phyloP scores from a whole-genome alignment of 1,284 basidiomycete genomes.

The Boletellus deceptivus region DNA sequence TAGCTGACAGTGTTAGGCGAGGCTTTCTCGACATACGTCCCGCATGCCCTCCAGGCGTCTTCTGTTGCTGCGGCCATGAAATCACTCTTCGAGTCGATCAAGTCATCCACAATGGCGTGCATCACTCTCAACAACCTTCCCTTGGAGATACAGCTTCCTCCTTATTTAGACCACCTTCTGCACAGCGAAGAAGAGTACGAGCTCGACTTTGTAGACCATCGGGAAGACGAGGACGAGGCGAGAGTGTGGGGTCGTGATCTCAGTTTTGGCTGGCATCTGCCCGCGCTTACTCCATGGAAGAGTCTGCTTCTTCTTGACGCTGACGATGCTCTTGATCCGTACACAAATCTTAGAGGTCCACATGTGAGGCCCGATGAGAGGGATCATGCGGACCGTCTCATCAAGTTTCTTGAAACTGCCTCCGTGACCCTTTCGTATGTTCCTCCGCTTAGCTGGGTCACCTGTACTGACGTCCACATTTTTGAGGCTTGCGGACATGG shows the following conservation, averaged over 20 bases:
- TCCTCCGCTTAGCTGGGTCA: background rate
- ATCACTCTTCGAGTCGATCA: slow-evolving; percentile 71
- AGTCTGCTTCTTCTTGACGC: slow-evolving; percentile 78
- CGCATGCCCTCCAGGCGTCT: slow-evolving; percentile 60
- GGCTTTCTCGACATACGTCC: slow-evolving; percentile 52
- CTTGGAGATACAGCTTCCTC: slow-evolving; percentile 80
- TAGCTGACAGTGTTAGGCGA: slow-evolving; percentile 43
- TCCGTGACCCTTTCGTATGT: slow-evolving; percentile 65
- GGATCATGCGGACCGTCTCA: slow-evolving; percentile 63
- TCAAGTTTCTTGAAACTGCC: slow-evolving; percentile 66
- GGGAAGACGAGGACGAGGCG: slow-evolving; percentile 54
- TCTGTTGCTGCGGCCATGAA: slow-evolving; percentile 77
- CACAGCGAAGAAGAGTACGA: slow-evolving; percentile 54
- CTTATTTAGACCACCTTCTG: slow-evolving; percentile 66
- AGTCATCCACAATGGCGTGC: slow-evolving; percentile 67
- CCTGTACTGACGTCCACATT: slow-evolving; percentile 2
- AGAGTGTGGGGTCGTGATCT: slow-evolving; percentile 69
- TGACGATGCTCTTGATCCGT: slow-evolving; percentile 58
- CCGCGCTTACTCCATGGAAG: slow-evolving; percentile 88
- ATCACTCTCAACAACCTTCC: slow-evolving; percentile 74
- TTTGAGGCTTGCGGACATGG: slow-evolving; percentile 80
- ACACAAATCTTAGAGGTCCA: slow-evolving; percentile 57
- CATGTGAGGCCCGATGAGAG: slow-evolving; percentile 64
- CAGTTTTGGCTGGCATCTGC: slow-evolving; percentile 67
- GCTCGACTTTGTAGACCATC: slow-evolving; percentile 40